Evolutionary conservation across 192 early-diverging fungal genomes (phyloP), one percentile per base, ranked within the genome.

Genomic region (Backusella luteola): DNA sequence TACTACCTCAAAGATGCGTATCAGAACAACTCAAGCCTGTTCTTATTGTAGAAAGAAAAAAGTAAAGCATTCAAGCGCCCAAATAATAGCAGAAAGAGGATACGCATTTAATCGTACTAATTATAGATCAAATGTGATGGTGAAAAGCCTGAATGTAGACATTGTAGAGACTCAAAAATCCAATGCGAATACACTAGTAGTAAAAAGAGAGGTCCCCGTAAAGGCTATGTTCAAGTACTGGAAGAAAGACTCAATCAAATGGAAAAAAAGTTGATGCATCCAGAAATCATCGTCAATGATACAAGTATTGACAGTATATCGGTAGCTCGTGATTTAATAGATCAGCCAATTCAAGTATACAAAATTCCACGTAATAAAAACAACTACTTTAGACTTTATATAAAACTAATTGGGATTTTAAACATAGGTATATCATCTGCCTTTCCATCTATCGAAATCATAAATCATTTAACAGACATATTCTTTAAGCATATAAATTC

Each of bases 401-500:
- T 53, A 1, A 7, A 53, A 19, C 19, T 53, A 53, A 53, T 21
- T 53, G 52, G 0, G 1, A 9, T 53, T 53, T 53, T 53, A 6
- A 53, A 53, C 52, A 53, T 53, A 53, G 52, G 19, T 53, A 19
- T 5, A 53, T 7, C 19, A 21, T 53, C 52, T n/a, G 19, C n/a
- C 52, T 77, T 81, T 23, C 85, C 84, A 1, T 63, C 78, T 2
- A 80, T 82, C 19, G 86, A 89, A 14, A 77, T 87, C 46, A 71
- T 85, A 4, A 69, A 81, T 6, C 81, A 85, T 74, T 77, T 89
- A 11, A 77, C 81, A 21, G 73, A 80, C 23, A 78, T 85, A 19
- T 89, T 82, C 68, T 89, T 89, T 49, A 81, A 85, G 63, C 79
- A 85, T 21, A 74, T 84, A 21, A 84, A 85, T 63, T 80, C 74